Evolutionary conservation across 208 protist species (phyloP).

Genomic region (Leishmania mexicana): DNA sequence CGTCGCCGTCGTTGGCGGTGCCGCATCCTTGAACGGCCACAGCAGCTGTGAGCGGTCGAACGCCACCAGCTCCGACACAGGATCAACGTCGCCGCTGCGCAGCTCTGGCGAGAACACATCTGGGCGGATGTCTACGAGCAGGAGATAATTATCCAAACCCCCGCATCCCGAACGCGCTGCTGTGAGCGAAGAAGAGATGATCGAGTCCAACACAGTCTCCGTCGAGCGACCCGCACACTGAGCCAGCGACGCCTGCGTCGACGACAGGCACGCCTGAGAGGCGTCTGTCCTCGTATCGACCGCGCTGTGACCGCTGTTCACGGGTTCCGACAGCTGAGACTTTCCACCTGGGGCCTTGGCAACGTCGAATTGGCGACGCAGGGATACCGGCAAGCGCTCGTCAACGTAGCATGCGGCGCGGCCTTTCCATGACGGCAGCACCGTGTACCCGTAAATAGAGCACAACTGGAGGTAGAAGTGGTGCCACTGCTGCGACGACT

Average conservation of each 20-base stretch:
- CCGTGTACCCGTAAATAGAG: conserved; percentile 55
- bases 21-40: conserved; percentile 49
- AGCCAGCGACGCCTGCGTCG: neutral
- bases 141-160: conserved; percentile 12
- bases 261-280: neutral
- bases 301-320: neutral
- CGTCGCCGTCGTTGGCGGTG: conserved; percentile 29
- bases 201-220: neutral
- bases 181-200: neutral
- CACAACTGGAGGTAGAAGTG: conserved; percentile 52
- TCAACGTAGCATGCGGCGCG: conserved; percentile 34
- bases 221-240: neutral
- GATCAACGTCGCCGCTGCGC: conserved; percentile 19
- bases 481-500: conserved; percentile 54
- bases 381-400: conserved; percentile 26
- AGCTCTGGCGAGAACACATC: conserved; percentile 76
- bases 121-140: conserved; percentile 55
- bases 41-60: conserved; percentile 36
- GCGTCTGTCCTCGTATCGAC: conserved; percentile 9
- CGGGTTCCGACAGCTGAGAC: neutral
- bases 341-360: neutral
- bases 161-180: neutral
- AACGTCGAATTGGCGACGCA: neutral
- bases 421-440: conserved; percentile 33
- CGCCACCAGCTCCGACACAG: conserved; percentile 18